A percentile compares a stretch with the other conserved stretches of the same genome.
Conservation (phyloP, 768 basidiomycete genomes). For the Trametes cingulata region DNA sequence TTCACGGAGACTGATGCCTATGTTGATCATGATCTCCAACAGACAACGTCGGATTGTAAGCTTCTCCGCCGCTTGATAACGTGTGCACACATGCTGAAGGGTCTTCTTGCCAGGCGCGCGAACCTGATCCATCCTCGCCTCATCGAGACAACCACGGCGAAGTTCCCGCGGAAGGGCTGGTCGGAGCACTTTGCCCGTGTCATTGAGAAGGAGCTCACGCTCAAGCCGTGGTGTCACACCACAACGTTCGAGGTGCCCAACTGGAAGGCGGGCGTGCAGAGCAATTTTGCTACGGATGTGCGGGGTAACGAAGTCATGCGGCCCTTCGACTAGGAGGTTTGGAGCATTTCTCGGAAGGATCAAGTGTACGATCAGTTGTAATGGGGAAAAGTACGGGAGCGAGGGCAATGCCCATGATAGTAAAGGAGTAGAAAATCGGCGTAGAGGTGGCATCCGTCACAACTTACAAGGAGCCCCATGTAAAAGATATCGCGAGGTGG, state of each 20-base stretch:
- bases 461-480: no score
- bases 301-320: conserved; percentile 45
- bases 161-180: conserved; percentile 49
- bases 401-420: no score
- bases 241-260: conserved; percentile 47
- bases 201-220: conserved; percentile 45
- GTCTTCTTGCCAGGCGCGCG: conserved; percentile 35
- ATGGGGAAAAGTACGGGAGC: no score
- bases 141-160: conserved; percentile 42
- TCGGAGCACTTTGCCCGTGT: conserved; percentile 43
- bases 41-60: conserved; percentile 50
- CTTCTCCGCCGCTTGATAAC: background rate
- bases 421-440: no score
- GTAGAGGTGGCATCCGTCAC: no score
- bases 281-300: conserved; percentile 51
- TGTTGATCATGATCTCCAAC: background rate
- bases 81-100: background rate
- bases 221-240: conserved; percentile 55
- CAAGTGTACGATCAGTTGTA: background rate
- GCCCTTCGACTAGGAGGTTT: conserved; percentile 35
- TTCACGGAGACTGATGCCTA: background rate
- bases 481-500: no score
- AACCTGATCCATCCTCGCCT: conserved; percentile 44
- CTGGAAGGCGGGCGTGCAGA: conserved; percentile 45
- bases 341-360: background rate